A percentile compares a stretch with the other conserved stretches of the same genome.
These are phyloP conservation scores for Phytophthora europaea DNA, from an alignment of 352 stramenopile genomes.

Conservation along the genomic window DNA sequence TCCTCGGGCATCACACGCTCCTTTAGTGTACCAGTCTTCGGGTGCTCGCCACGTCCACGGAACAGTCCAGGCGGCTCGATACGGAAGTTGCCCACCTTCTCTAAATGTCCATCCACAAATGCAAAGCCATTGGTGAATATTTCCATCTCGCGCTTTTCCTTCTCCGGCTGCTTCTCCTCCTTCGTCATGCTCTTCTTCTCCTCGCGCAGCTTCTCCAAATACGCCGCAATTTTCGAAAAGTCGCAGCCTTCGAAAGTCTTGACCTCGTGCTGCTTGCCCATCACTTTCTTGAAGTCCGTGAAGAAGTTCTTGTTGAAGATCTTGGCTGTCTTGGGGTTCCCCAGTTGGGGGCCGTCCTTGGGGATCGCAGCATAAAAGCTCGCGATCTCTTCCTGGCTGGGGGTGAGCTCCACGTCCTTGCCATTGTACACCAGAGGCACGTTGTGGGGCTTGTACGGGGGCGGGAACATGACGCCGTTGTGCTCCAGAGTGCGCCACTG, in stretches of 20 bases:
- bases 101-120: constrained; percentile 98
- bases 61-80: constrained; percentile 99
- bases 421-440: constrained; percentile 97
- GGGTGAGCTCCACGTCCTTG: constrained; percentile 94
- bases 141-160: constrained; percentile 93
- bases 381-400: constrained; percentile 95
- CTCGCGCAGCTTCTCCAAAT: constrained; percentile 94
- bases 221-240: constrained; percentile 95
- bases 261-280: constrained; percentile 96
- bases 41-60: constrained; percentile 98
- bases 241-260: constrained; percentile 98
- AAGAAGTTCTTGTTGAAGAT: constrained; percentile 99
- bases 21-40: constrained; percentile 99
- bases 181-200: constrained; percentile 98
- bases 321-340: constrained; percentile 96
- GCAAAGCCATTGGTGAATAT: constrained; percentile 96
- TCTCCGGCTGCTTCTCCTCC: constrained; percentile 91
- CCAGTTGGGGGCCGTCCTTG: constrained; percentile 98
- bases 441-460: constrained; percentile 96
- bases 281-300: constrained; percentile 88
- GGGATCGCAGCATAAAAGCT: constrained; percentile 97
- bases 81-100: constrained; percentile 98
- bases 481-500: constrained; percentile 99
- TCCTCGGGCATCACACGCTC: constrained; percentile 96
- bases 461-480: constrained; percentile 98